Evolutionary conservation across 768 basidiomycete species (phyloP), one percentile per base, ranked within the genome.

Genomic region (Botryobasidium botryosum): DNA sequence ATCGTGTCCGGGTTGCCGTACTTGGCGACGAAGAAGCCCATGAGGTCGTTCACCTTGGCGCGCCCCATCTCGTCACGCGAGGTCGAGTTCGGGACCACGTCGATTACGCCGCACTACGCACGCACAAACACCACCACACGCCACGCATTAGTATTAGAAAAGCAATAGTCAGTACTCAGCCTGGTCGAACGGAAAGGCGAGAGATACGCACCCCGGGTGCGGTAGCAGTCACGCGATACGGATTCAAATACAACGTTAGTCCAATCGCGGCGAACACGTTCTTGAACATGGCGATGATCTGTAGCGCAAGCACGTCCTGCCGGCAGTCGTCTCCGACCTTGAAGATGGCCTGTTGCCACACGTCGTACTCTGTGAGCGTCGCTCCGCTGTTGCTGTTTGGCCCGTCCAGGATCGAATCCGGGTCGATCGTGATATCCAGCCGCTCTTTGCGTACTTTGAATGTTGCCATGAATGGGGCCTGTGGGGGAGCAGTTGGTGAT

Each of bases 381-480:
- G 77, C 75, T 25, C 66, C 58, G 4, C 70, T 53, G 2, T 45
- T 50, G 8, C 45, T 45, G 17, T 56, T 50, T 18, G 51, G 41
- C 17, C 52, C 74, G 23, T 79, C 71, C 41, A 86, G 58, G 23
- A 90, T 64, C 15, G 77, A 75, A 47, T 88, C 81, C 0, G 83
- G 76, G 55, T 88, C 71, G 8, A 69, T 68, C 48, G 76, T 65
- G 18, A 86, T 62, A 18, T 76, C 71, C 20, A 79, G 57, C 4
- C 72, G 68, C 50, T 90, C 80, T 59, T 96, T 92, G 46, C 84
- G 74, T 20, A 99, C 94, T 67, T 92, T 94, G 70, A 99, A 99
- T 1, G 92, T 96, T 1, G 94, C 94, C 94, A 99, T 97, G 66
- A 99, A 99, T 0, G 94, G 94, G 7, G 94, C 91, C 90, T 96